phyloP scores from a whole-genome alignment of 2,329 filamentous ascomycete genomes.

The Talaromyces sp. region DNA sequence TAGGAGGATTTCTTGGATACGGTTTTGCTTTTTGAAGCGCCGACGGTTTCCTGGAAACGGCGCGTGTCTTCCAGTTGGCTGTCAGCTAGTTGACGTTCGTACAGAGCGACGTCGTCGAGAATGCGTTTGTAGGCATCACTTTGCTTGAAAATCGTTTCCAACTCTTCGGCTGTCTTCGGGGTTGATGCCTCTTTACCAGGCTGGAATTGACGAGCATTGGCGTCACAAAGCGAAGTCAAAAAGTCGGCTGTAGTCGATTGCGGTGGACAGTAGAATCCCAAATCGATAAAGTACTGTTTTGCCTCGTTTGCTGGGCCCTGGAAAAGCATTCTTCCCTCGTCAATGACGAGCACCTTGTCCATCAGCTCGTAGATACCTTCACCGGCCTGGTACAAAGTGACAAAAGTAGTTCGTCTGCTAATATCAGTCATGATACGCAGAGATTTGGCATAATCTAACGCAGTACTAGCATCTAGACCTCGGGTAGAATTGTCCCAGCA shows the following conservation, averaged over 20 bases:
- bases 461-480: constrained; percentile 75
- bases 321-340: constrained; percentile 67
- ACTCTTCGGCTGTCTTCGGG: constrained; percentile 66
- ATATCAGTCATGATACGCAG: constrained; percentile 72
- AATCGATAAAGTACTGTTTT: constrained; percentile 62
- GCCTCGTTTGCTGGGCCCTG: constrained; percentile 62
- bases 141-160: constrained; percentile 64
- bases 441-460: constrained; percentile 71
- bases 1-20: constrained; percentile 69
- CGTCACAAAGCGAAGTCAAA: constrained; percentile 71
- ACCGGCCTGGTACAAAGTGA: constrained; percentile 69
- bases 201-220: constrained; percentile 66
- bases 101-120: constrained; percentile 58
- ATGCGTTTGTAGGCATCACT: constrained; percentile 62
- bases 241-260: constrained; percentile 72
- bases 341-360: constrained; percentile 78
- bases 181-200: constrained; percentile 62
- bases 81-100: constrained; percentile 56
- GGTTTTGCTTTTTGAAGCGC: constrained; percentile 62
- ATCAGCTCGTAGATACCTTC: constrained; percentile 69
- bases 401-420: constrained; percentile 65
- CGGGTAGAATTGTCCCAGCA: constrained; percentile 79
- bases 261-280: constrained; percentile 60
- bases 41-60: constrained; percentile 63
- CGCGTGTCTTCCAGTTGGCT: constrained; percentile 60